Conservation (phyloP, 345 rosid species). For the Citrus medica region DNA sequence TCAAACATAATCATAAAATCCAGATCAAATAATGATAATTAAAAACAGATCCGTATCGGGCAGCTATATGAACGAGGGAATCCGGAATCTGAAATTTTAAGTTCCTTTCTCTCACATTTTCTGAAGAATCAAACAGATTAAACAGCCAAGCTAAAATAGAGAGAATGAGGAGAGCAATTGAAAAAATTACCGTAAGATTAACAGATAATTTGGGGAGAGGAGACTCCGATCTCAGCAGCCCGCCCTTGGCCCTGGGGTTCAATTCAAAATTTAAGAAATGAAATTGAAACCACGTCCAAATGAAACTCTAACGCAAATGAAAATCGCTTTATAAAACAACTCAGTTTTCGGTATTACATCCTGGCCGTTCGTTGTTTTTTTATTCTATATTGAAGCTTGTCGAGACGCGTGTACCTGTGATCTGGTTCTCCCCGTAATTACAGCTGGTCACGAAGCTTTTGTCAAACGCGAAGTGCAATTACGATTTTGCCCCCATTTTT, state of each 20-base stretch:
- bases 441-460: slow-evolving; percentile 2
- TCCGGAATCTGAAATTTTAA: neutral
- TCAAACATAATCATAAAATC: neutral
- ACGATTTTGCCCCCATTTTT: neutral
- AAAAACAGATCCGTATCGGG: neutral
- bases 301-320: slow-evolving; percentile 4
- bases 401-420: slow-evolving; percentile 8
- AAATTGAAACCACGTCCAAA: slow-evolving; percentile 11
- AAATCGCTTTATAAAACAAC: slow-evolving; percentile 7
- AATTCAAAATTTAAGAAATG: slow-evolving; percentile 6
- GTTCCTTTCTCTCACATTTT: neutral
- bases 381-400: neutral
- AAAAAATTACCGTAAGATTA: slow-evolving; percentile 4
- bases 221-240: slow-evolving; percentile 12
- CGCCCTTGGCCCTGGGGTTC: slow-evolving; percentile 8
- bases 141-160: neutral
- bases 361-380: slow-evolving; percentile 10
- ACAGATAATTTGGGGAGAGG: neutral
- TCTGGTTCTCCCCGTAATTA: neutral
- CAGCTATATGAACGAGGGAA: neutral
- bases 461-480: neutral
- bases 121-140: neutral
- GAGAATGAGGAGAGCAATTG: neutral
- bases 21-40: neutral
- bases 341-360: neutral